Conservation (phyloP, 306 rosid genomes). For the Glycine soja region DNA sequence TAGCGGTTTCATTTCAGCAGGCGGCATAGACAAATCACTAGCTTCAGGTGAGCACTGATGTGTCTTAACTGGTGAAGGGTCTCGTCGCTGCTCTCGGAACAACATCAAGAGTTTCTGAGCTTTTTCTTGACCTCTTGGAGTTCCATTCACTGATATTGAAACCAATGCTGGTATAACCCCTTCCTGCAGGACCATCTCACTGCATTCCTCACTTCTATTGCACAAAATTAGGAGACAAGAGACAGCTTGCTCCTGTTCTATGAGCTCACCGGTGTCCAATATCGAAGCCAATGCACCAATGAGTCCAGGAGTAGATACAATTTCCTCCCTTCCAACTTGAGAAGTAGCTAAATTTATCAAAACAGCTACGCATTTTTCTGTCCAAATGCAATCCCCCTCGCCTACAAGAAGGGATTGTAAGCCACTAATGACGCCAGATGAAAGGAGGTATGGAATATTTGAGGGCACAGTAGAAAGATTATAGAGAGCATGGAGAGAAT, state of each 20-base stretch:
- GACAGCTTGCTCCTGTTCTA: constrained; percentile 93
- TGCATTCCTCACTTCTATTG: constrained; percentile 72
- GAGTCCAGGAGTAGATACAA: constrained; percentile 62
- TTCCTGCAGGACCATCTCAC: constrained; percentile 90
- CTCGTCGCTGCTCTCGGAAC: constrained; percentile 89
- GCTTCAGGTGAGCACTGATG: constrained; percentile 53
- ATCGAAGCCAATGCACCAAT: constrained; percentile 67
- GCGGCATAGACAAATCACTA: constrained; percentile 52
- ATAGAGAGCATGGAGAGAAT: constrained; percentile 83
- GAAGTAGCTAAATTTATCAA: constrained; percentile 78
- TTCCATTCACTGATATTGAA: constrained; percentile 91
- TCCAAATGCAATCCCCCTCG: constrained; percentile 67
- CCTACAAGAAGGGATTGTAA: constrained; percentile 72
- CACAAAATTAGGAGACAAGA: constrained; percentile 83
- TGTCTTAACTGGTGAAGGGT: constrained; percentile 56
- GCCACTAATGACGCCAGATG: constrained; percentile 65
- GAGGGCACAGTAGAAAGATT: constrained; percentile 77
- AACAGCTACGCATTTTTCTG: constrained; percentile 81
- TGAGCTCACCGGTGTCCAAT: constrained; percentile 74
- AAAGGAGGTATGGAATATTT: constrained; percentile 72
- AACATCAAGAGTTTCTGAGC: constrained; percentile 90
- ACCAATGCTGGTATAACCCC: constrained; percentile 98
- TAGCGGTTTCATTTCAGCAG: constrained; percentile 69
- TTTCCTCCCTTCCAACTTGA: constrained; percentile 74
- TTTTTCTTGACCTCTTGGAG: constrained; percentile 80